Evolutionary conservation across 202 grass and related monocot species (phyloP).

Genomic region (Zoysia matrella): DNA sequence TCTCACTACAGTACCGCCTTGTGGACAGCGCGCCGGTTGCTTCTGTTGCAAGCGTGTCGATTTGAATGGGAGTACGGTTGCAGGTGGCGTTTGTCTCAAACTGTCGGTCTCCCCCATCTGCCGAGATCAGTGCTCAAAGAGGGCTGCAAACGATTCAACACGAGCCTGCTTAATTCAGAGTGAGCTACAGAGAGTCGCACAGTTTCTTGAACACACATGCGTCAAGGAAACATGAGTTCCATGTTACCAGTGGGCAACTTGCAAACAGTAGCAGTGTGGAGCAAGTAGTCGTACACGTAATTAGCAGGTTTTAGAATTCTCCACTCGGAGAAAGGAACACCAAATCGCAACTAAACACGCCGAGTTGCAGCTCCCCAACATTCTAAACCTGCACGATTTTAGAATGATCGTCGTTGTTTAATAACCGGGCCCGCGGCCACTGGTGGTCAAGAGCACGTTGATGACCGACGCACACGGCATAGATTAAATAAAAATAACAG

Average conservation of each 20-base stretch:
- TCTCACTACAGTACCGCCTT: conserved; percentile 7
- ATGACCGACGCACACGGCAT: conserved; percentile 2
- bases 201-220: no score
- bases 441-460: conserved; percentile 39
- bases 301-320: neutral
- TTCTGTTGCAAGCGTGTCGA: conserved; percentile 12
- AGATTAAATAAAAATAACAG: no score
- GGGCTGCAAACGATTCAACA: no score
- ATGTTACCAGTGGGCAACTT: neutral
- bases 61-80: neutral
- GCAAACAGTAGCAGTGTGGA: neutral
- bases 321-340: neutral
- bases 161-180: no score
- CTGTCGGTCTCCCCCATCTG: neutral
- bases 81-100: neutral
- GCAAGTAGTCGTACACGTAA: neutral
- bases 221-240: neutral
- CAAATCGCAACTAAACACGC: neutral
- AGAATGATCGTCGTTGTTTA: conserved; percentile 38
- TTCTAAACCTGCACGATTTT: conserved; percentile 10
- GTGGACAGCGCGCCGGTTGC: conserved; percentile 20
- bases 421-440: conserved; percentile 3
- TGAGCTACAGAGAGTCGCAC: no score
- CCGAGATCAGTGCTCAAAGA: no score
- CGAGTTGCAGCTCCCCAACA: conserved; percentile 5